These are phyloP conservation scores for Zalerion maritima DNA, from an alignment of 495 filamentous ascomycete species.

Conservation along the genomic window DNA sequence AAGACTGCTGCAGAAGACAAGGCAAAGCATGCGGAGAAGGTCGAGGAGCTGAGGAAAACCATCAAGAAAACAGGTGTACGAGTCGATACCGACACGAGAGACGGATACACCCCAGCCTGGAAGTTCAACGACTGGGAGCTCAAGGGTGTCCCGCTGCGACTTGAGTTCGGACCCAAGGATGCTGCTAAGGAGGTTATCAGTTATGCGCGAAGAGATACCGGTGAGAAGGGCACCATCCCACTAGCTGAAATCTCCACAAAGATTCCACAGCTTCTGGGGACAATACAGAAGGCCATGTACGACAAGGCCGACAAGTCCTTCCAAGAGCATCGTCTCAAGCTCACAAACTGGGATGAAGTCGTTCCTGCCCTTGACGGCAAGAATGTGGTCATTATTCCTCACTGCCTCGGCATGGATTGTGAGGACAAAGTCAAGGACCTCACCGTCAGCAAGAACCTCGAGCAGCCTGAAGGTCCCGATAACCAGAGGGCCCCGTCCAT, in stretches of 20 bases:
- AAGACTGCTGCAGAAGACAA: conserved; percentile 69
- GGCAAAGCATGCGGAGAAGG: conserved; percentile 50
- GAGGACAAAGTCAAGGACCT: conserved; percentile 90
- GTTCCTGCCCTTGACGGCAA: conserved; percentile 74
- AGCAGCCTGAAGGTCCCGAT: conserved; percentile 50
- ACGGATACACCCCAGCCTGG: conserved; percentile 82
- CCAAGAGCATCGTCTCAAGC: conserved; percentile 57
- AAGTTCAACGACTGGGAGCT: conserved; percentile 98
- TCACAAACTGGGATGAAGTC: conserved; percentile 84
- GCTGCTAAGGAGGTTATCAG: conserved; percentile 68
- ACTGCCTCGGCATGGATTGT: conserved; percentile 66
- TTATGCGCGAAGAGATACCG: conserved; percentile 75
- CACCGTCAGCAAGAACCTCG: conserved; percentile 56
- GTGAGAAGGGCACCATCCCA: conserved; percentile 59
- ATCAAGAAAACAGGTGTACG: conserved; percentile 55
- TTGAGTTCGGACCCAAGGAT: conserved; percentile 94
- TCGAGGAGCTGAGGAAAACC: conserved; percentile 49
- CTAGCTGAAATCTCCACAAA: conserved; percentile 54
- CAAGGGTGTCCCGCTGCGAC: conserved; percentile 79
- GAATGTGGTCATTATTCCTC: conserved; percentile 80
- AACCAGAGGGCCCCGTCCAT: conserved; percentile 76
- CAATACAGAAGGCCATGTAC: conserved; percentile 78
- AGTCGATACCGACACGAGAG: conserved; percentile 59
- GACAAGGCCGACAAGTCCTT: conserved; percentile 64
- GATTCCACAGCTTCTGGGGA: conserved; percentile 68